phyloP scores from a whole-genome alignment of 257 asterid genomes.

The Gentiana macrophylla region DNA sequence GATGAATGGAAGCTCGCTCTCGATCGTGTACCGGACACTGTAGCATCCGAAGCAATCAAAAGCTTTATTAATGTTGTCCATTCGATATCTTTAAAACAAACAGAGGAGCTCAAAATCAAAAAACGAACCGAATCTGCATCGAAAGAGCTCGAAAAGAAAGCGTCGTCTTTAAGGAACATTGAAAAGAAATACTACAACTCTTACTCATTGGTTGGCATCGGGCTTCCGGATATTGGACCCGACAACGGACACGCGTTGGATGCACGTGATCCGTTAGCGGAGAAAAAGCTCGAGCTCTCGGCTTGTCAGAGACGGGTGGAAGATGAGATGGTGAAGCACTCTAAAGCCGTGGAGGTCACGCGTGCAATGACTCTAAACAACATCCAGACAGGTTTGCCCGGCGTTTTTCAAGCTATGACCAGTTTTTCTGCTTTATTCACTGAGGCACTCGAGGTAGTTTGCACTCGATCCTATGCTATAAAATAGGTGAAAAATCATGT shows the following conservation, averaged over 20 bases:
- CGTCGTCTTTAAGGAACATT: slow-evolving; percentile 64
- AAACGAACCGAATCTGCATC: slow-evolving; percentile 58
- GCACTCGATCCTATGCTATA: slow-evolving; percentile 76
- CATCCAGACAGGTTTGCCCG: slow-evolving; percentile 92
- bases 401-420: slow-evolving; percentile 96
- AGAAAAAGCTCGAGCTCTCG: slow-evolving; percentile 83
- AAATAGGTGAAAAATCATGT: slow-evolving; percentile 14
- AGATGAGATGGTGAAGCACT: slow-evolving; percentile 75
- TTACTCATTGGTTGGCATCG: slow-evolving; percentile 76
- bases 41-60: slow-evolving; percentile 90
- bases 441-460: slow-evolving; percentile 71
- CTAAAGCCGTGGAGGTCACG: slow-evolving; percentile 84
- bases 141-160: slow-evolving; percentile 86
- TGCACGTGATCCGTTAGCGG: slow-evolving; percentile 82
- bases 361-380: slow-evolving; percentile 85
- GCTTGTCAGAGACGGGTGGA: slow-evolving; percentile 81
- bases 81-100: slow-evolving; percentile 60
- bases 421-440: slow-evolving; percentile 75
- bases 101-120: slow-evolving; percentile 84
- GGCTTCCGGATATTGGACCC: slow-evolving; percentile 55
- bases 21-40: slow-evolving; percentile 86
- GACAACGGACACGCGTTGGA: slow-evolving; percentile 56
- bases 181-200: slow-evolving; percentile 82
- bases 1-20: slow-evolving; percentile 94
- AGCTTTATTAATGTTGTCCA: slow-evolving; percentile 90